Evolutionary conservation across 176 grass and related monocot species (phyloP).

Genomic region (Rhynchospora breviuscula): DNA sequence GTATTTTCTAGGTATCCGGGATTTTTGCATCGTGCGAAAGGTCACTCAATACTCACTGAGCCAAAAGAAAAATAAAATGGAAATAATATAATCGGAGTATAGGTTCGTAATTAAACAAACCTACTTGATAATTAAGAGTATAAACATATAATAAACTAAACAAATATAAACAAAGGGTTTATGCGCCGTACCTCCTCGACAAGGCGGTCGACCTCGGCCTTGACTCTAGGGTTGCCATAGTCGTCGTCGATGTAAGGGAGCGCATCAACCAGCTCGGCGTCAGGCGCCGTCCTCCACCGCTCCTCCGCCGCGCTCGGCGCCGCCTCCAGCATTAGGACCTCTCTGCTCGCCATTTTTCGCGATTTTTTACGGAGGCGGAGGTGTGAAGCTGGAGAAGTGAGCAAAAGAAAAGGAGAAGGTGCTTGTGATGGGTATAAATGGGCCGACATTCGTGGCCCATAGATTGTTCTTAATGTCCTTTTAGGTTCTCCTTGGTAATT

Average conservation of each 20-base stretch:
- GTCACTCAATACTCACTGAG: neutral
- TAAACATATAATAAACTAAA: neutral
- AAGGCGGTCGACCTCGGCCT: conserved; percentile 76
- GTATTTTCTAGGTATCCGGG: too few relatives aligned
- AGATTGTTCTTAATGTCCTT: too few relatives aligned
- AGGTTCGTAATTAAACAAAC: neutral
- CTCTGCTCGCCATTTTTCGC: conserved; percentile 29
- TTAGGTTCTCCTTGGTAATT: too few relatives aligned
- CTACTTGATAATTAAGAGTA: neutral
- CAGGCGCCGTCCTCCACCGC: conserved; percentile 43
- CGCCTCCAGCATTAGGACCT: conserved; percentile 90
- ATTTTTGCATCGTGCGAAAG: too few relatives aligned
- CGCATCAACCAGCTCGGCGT: conserved; percentile 79
- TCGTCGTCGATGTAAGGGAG: conserved; percentile 96
- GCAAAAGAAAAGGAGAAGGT: neutral
- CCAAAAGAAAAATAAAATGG: neutral
- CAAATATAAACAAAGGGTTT: neutral
- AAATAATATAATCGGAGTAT: neutral
- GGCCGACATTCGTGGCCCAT: neutral
- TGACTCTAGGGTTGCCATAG: conserved; percentile 76
- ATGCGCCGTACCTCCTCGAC: conserved; percentile 45
- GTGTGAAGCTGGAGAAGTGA: neutral
- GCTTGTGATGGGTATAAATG: neutral
- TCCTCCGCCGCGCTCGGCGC: conserved; percentile 37
- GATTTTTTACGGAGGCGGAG: neutral